Percentiles rank a stretch among this genome's conserved stretches.
phyloP scores from a whole-genome alignment of 2,329 filamentous ascomycete species.

The Ceratocystis alfenasii region DNA sequence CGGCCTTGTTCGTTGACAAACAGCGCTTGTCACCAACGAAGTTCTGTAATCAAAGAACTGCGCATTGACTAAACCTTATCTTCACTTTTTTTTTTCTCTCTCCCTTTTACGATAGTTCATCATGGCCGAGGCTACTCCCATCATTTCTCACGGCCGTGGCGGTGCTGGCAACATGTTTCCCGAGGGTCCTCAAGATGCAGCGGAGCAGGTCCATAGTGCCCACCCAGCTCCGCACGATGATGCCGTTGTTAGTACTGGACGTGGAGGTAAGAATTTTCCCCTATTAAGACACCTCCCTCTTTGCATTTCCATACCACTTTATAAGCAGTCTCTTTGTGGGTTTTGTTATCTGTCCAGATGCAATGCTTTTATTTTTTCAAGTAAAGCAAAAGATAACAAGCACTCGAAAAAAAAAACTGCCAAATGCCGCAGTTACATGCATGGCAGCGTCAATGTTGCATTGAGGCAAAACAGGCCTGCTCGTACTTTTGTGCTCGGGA shows the following conservation, averaged over 20 bases:
- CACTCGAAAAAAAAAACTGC: neutral
- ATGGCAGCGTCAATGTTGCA: neutral
- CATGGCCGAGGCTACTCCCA: conserved; percentile 26
- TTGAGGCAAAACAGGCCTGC: conserved; percentile 14
- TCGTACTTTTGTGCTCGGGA: neutral
- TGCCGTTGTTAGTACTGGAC: conserved; percentile 46
- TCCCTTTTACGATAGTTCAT: conserved; percentile 12
- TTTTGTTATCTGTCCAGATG: neutral
- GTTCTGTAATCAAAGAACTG: neutral
- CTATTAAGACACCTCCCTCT: neutral
- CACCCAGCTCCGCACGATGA: conserved; percentile 44
- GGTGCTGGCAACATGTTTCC: conserved; percentile 50
- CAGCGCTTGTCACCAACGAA: neutral
- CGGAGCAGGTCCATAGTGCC: conserved; percentile 46
- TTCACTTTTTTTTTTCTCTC: neutral
- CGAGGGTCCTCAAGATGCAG: conserved; percentile 48
- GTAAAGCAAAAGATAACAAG: neutral
- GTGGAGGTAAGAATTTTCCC: conserved; percentile 38
- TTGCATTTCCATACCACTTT: neutral
- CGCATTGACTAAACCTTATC: neutral
- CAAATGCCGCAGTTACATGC: conserved; percentile 4
- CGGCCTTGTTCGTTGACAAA: neutral
- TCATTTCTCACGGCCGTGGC: conserved; percentile 48
- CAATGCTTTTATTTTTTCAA: neutral
- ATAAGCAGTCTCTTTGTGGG: neutral